Base-by-base conservation (phyloP, 257 asterid genomes). In the Penstemon davidsonii region DNA sequence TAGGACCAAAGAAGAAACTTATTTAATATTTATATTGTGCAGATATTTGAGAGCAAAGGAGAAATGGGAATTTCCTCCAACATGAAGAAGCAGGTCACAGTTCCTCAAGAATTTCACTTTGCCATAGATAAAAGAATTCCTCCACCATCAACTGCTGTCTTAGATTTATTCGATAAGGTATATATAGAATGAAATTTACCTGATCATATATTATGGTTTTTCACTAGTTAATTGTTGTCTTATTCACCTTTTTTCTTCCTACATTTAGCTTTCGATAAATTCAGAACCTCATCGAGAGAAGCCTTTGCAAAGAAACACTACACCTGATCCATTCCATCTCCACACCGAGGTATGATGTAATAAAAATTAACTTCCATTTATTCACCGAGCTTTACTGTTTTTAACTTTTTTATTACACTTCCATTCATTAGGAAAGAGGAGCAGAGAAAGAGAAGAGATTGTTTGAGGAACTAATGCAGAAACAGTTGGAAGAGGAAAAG, bases 31-130 rank as follows among this genome's bases (percentile, higher is more conserved):
- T 66, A 6, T 6, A 13, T 59, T 65, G 41, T 58, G 70, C 73
- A 93, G 99, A 93, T 93, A 74, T 85, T 93, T 55, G 97, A 93
- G 68, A 93, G 96, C 65, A 90, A 93, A 80, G 96, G 99, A 58
- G 99, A 82, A 40, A 58, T 93, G 84, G 97, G 97, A 6, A 73
- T 93, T 43, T 88, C 82, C 80, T 78, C 86, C 84, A 76, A 87
- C 82, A 78, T 75, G 78, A 93, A 91, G 84, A 86, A 74, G 76
- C 99, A 86, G 74, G 81, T 84, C 38, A 90, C 99, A 5, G 55
- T 87, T 49, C 97, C 97, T 60, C 86, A 89, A 45, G 99, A 87
- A 75, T 94, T 94, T 72, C 87, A 91, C 76, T 94, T 91, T 82
- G 88, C 94, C 41, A 70, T 85, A 13, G 97, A 91, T 74, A 84